Evolutionary conservation across 179 eudicot species (phyloP).

Genomic region (Silene vulgaris): DNA sequence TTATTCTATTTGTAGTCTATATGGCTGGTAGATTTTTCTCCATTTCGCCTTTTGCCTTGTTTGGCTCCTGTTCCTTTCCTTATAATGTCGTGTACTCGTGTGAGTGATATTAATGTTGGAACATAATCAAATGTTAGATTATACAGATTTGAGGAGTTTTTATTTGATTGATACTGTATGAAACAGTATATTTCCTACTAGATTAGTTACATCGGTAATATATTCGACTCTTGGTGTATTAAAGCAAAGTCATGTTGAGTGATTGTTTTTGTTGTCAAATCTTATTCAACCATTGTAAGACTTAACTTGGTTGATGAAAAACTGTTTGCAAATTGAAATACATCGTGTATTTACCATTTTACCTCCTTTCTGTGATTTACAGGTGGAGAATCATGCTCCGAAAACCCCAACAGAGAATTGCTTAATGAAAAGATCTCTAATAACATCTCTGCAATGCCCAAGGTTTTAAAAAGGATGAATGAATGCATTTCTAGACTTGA

Average conservation of each 20-base stretch:
- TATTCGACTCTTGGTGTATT: too few species aligned
- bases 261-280: not conserved
- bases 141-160: not conserved
- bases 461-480: constrained; percentile 51
- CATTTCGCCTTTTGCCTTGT: not conserved
- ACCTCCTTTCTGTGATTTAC: constrained; percentile 1
- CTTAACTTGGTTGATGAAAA: not conserved
- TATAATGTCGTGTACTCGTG: not conserved
- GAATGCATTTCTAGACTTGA: constrained; percentile 56
- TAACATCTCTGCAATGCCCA: constrained; percentile 44
- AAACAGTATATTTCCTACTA: not conserved
- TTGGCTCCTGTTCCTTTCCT: not conserved
- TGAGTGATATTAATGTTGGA: not conserved
- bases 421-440: constrained; percentile 63
- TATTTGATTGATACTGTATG: not conserved
- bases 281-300: not conserved
- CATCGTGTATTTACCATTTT: constrained; percentile 1
- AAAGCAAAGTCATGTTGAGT: not conserved
- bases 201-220: too few species aligned
- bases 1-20: too few species aligned
- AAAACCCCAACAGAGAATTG: constrained; percentile 25
- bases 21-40: not conserved
- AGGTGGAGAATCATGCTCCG: constrained; percentile 27
- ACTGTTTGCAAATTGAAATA: not conserved
- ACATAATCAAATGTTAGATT: not conserved